Conservation (phyloP, 2,329 filamentous ascomycete species). For the Fusarium sp. region DNA sequence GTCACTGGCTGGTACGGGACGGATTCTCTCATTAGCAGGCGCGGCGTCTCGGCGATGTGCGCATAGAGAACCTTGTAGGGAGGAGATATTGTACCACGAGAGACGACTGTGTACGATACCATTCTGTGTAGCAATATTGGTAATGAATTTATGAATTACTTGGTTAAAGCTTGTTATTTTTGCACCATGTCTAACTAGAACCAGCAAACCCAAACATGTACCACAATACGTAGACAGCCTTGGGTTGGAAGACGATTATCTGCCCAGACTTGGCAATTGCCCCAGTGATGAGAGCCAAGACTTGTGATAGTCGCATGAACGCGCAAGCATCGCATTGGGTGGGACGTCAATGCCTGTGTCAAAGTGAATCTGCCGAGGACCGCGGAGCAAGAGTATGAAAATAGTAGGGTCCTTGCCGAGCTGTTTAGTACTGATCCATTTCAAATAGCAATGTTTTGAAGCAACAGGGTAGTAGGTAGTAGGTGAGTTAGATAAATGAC, state of each 20-base stretch:
- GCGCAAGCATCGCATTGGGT: neutral
- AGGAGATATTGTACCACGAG: slow-evolving; percentile 29
- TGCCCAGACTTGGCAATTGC: slow-evolving; percentile 2
- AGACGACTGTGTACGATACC: slow-evolving; percentile 31
- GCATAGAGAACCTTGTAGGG: slow-evolving; percentile 9
- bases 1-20: slow-evolving; percentile 45
- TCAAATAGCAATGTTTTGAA: neutral
- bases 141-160: slow-evolving; percentile 39
- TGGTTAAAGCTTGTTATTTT: slow-evolving; percentile 4
- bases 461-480: slow-evolving; percentile 8
- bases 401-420: slow-evolving; percentile 1
- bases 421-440: neutral
- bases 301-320: slow-evolving; percentile 14
- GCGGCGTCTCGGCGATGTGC: slow-evolving; percentile 29
- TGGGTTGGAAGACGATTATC: slow-evolving; percentile 18
- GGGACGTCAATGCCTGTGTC: slow-evolving; percentile 1
- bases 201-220: slow-evolving; percentile 2
- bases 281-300: slow-evolving; percentile 22
- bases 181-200: slow-evolving; percentile 14
- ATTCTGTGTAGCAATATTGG: slow-evolving; percentile 29
- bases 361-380: slow-evolving; percentile 21
- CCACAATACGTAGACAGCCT: neutral
- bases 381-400: slow-evolving; percentile 12
- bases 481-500: too few species aligned
- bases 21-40: slow-evolving; percentile 29